A percentile compares a stretch with the other conserved stretches of the same genome.
phyloP scores from a whole-genome alignment of 805 yeast species.

The Ogataea naganishii region DNA sequence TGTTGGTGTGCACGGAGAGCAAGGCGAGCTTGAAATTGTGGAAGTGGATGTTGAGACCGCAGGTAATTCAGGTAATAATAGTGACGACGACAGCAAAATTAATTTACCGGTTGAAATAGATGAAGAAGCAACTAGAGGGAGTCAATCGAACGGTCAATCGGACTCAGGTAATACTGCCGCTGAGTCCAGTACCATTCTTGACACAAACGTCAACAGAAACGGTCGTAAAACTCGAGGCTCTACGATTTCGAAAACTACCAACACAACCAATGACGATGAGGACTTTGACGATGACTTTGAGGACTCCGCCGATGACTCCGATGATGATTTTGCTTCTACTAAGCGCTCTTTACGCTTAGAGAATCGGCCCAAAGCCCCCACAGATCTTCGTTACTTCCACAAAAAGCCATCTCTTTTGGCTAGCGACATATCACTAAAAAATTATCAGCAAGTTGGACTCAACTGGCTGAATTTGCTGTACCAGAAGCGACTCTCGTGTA shows the following conservation, averaged over 20 bases:
- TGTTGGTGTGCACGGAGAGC: constrained; percentile 54
- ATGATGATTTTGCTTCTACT: constrained; percentile 26
- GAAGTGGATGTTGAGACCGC: constrained; percentile 32
- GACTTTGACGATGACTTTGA: constrained; percentile 24
- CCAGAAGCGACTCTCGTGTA: constrained; percentile 74
- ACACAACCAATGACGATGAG: constrained; percentile 5
- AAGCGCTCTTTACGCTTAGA: no score
- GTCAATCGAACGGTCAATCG: no score
- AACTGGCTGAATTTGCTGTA: constrained; percentile 87
- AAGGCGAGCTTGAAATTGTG: constrained; percentile 60
- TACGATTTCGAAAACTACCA: no score
- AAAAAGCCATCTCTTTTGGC: constrained; percentile 66
- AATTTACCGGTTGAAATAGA: no score
- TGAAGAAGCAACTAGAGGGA: constrained; percentile 6
- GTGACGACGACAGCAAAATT: constrained; percentile 24
- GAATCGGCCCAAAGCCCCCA: no score
- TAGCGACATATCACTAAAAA: constrained; percentile 59
- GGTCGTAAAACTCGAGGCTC: constrained; percentile 1
- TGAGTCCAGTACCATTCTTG: no score
- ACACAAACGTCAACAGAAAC: constrained; percentile 7
- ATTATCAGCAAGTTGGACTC: constrained; percentile 93
- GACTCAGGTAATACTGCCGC: no score
- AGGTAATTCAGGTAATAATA: constrained; percentile 21
- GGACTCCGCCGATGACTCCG: constrained; percentile 20
- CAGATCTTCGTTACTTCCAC: constrained; percentile 46